Percentiles rank a stretch among this genome's conserved stretches.
phyloP scores from a whole-genome alignment of 176 grass and related monocot genomes.

The Oryza rufipogon region DNA sequence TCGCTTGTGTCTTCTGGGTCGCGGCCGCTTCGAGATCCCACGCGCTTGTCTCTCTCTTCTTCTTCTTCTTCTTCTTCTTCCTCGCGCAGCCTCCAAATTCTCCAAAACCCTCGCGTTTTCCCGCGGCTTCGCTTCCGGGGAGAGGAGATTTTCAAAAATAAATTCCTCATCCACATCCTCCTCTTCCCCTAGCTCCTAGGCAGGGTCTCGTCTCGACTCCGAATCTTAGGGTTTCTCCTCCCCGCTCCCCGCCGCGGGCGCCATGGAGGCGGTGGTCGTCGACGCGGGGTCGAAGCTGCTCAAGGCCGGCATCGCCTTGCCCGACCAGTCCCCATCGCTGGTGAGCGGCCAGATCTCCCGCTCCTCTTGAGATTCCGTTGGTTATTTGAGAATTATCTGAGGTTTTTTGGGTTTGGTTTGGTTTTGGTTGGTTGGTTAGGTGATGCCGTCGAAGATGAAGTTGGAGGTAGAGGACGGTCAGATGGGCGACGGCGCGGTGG shows the following conservation, averaged over 20 bases:
- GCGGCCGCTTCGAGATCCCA: background rate
- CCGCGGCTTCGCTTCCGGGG: slow-evolving; percentile 22
- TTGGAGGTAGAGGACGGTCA: slow-evolving; percentile 63
- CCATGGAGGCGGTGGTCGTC: slow-evolving; percentile 94
- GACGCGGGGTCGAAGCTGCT: slow-evolving; percentile 96
- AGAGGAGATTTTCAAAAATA: background rate
- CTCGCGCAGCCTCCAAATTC: background rate
- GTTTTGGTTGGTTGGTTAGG: slow-evolving; percentile 28
- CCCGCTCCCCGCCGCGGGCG: background rate
- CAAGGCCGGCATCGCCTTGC: slow-evolving; percentile 82
- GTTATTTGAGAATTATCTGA: background rate
- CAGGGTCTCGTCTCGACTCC: background rate
- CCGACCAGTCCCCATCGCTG: slow-evolving; percentile 82
- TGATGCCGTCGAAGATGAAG: slow-evolving; percentile 98
- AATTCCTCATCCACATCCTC: background rate
- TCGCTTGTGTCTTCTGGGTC: background rate
- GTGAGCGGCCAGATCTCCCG: slow-evolving; percentile 45
- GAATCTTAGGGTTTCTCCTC: slow-evolving; percentile 39
- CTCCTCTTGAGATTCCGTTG: background rate
- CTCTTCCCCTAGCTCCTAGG: background rate
- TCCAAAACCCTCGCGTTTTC: slow-evolving; percentile 41
- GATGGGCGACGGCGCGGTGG: slow-evolving; percentile 48
- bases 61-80: slow-evolving; percentile 3
- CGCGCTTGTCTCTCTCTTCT: background rate
- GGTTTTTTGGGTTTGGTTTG: background rate